Evolutionary conservation across 2,329 filamentous ascomycete species (phyloP).

Genomic region (Aureobasidium sp.): DNA sequence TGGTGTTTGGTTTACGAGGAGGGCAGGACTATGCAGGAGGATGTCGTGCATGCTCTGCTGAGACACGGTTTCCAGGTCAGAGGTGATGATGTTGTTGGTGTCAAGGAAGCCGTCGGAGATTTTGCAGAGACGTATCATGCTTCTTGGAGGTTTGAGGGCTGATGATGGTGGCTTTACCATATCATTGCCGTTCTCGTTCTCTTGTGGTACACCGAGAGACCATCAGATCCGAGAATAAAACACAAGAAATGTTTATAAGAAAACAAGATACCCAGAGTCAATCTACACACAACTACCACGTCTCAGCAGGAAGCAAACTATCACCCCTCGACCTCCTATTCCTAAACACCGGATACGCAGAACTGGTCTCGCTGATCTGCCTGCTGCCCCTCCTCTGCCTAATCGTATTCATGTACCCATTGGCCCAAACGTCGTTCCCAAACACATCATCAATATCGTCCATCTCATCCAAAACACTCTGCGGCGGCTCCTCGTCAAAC

Average conservation of each 20-base stretch:
- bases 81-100: background rate
- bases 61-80: conserved; percentile 1
- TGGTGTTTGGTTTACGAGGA: conserved; percentile 12
- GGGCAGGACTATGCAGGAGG: conserved; percentile 3
- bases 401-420: conserved; percentile 19
- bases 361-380: conserved; percentile 9
- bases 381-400: conserved; percentile 6
- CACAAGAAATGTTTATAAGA: background rate
- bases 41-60: background rate
- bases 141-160: background rate
- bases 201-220: too few species aligned
- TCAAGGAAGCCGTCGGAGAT: background rate
- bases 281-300: background rate
- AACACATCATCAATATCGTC: conserved; percentile 41
- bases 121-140: background rate
- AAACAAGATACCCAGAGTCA: background rate
- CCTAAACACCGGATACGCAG: conserved; percentile 10
- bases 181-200: too few species aligned
- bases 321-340: conserved; percentile 4
- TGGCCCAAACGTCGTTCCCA: conserved; percentile 35
- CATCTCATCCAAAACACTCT: conserved; percentile 39
- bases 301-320: conserved; percentile 4
- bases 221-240: too few species aligned
- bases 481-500: conserved; percentile 62
- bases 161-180: background rate